Evolutionary conservation across 371 early-diverging fungal genomes (phyloP).

Genomic region (Lichtheimia hyalospora): DNA sequence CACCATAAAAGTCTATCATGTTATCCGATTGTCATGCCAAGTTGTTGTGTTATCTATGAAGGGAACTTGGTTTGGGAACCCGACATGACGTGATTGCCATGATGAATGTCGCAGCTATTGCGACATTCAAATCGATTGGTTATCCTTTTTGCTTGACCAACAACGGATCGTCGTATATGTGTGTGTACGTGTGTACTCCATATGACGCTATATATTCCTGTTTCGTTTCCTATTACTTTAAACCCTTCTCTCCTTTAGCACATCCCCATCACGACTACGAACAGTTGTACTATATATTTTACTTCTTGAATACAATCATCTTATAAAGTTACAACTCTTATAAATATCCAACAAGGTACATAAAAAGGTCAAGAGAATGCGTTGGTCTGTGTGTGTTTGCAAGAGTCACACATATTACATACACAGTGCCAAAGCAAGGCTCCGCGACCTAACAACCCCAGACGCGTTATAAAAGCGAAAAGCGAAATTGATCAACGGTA

Average conservation of each 20-base stretch:
- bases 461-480: neutral
- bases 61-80: neutral
- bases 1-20: neutral
- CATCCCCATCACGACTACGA: too few relatives aligned
- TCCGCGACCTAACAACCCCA: neutral
- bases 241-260: conserved; percentile 4
- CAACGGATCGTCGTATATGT: neutral
- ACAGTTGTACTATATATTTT: conserved; percentile 8
- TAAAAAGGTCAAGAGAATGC: too few relatives aligned
- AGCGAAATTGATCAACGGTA: neutral
- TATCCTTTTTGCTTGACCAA: neutral
- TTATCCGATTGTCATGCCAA: neutral
- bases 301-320: neutral
- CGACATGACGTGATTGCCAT: conserved; percentile 19
- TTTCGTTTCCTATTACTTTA: neutral
- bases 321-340: too few relatives aligned
- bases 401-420: too few relatives aligned
- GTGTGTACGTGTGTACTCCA: neutral
- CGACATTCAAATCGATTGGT: conserved; percentile 14
- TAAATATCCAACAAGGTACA: too few relatives aligned
- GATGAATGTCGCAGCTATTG: conserved; percentile 19
- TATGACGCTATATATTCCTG: conserved; percentile 1
- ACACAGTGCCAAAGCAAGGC: too few relatives aligned
- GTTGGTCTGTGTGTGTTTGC: too few relatives aligned
- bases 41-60: neutral